These are phyloP conservation scores for Hibiscus tridactylites DNA, from an alignment of 345 rosid species.

Conservation along the genomic window DNA sequence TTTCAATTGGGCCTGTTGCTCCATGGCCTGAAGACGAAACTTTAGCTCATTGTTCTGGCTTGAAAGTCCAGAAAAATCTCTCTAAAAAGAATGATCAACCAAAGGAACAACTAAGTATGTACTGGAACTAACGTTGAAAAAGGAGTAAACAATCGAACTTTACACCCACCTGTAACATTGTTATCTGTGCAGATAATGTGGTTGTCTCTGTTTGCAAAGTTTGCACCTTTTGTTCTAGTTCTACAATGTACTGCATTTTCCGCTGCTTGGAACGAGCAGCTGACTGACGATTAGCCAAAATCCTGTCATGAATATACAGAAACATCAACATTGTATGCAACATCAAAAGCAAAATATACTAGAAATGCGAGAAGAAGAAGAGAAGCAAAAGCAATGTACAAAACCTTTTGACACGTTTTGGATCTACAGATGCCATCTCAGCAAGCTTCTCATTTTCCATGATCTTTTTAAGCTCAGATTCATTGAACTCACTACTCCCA, in stretches of 20 bases:
- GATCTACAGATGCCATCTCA: conserved; percentile 59
- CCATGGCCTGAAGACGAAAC: conserved; percentile 59
- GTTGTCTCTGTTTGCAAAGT: conserved; percentile 79
- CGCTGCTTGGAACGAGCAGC: conserved; percentile 89
- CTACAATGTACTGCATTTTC: conserved; percentile 61
- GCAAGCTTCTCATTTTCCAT: conserved; percentile 70
- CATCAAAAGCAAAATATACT: background rate
- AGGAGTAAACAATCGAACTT: background rate
- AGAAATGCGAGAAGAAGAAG: background rate
- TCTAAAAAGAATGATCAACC: conserved; percentile 24
- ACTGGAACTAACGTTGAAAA: background rate
- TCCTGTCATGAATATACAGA: conserved; percentile 31
- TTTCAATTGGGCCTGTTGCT: conserved; percentile 51
- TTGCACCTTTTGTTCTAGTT: conserved; percentile 84
- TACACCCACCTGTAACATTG: conserved; percentile 53
- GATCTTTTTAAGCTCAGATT: conserved; percentile 62
- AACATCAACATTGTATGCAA: background rate
- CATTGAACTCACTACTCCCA: conserved; percentile 54
- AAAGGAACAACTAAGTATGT: background rate
- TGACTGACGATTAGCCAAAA: conserved; percentile 78
- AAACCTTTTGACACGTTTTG: conserved; percentile 49
- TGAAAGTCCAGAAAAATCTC: conserved; percentile 38
- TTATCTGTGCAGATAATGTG: conserved; percentile 74
- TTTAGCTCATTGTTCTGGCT: conserved; percentile 49
- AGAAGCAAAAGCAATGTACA: background rate